phyloP scores from a whole-genome alignment of 1,284 basidiomycete genomes.

The Vanrija sp. region DNA sequence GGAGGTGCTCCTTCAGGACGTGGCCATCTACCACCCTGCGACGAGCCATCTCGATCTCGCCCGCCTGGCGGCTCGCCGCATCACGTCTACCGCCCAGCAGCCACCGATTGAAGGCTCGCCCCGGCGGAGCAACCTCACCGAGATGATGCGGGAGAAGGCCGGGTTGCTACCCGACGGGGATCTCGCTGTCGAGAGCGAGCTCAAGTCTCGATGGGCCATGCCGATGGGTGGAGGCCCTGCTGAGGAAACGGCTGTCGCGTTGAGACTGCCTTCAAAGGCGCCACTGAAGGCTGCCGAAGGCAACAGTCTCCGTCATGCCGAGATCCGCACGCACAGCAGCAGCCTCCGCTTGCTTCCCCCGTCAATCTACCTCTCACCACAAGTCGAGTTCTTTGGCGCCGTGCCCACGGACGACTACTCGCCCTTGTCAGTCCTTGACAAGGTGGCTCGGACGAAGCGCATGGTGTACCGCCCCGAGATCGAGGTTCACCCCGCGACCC shows the following conservation, averaged over 20 bases:
- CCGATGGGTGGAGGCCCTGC: conserved; percentile 55
- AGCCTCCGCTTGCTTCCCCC: conserved; percentile 61
- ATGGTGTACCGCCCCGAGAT: conserved; percentile 69
- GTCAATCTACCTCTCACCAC: conserved; percentile 72
- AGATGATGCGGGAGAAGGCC: conserved; percentile 39
- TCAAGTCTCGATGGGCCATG: conserved; percentile 66
- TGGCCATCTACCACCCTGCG: conserved; percentile 25
- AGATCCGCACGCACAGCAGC: conserved; percentile 66
- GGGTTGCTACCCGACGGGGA: conserved; percentile 39
- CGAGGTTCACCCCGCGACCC: conserved; percentile 52
- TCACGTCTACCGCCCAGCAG: neutral
- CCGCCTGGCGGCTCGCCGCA: conserved; percentile 11
- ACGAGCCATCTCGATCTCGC: conserved; percentile 25
- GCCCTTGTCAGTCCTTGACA: conserved; percentile 62
- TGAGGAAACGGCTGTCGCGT: conserved; percentile 20
- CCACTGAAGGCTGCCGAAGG: too few species aligned
- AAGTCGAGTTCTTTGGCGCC: conserved; percentile 71
- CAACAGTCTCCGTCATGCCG: conserved; percentile 69
- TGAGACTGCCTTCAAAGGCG: neutral
- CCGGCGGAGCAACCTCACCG: conserved; percentile 36
- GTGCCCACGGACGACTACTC: conserved; percentile 70
- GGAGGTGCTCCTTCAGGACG: conserved; percentile 28
- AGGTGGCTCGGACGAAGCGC: conserved; percentile 60
- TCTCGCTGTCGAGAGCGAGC: conserved; percentile 55
- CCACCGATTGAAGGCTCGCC: neutral